Percentiles rank a stretch among this genome's conserved stretches.
Conservation (phyloP, 1,284 basidiomycete species). For the Puccinia triticina region DNA sequence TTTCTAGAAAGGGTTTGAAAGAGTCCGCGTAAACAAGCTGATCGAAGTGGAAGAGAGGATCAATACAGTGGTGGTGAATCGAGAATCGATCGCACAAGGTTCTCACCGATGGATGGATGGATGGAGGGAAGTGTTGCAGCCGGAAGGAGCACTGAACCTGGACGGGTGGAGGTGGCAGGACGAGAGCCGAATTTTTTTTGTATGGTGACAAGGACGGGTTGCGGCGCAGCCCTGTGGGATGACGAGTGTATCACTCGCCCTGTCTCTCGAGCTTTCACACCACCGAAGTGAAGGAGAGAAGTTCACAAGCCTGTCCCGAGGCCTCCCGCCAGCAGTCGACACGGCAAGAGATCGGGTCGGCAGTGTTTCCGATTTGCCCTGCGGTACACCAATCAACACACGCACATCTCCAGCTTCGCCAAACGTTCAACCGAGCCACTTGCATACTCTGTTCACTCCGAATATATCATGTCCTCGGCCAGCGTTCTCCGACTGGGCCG, state of each 20-base stretch:
- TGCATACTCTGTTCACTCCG: neutral
- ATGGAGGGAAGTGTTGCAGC: neutral
- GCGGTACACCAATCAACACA: neutral
- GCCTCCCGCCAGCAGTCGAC: neutral
- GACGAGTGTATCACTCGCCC: neutral
- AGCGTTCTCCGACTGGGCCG: constrained; percentile 4
- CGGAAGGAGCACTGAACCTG: neutral
- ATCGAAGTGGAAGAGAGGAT: neutral
- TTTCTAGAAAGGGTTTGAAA: neutral
- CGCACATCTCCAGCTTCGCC: neutral
- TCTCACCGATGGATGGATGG: too few species aligned
- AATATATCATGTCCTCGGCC: neutral
- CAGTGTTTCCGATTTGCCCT: neutral
- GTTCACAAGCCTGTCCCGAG: too few species aligned
- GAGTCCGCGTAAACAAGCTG: neutral
- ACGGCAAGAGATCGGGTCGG: neutral
- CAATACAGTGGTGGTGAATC: neutral
- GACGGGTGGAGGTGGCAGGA: neutral
- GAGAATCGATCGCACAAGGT: neutral
- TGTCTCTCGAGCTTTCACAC: neutral
- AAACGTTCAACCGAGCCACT: neutral
- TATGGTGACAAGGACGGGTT: neutral
- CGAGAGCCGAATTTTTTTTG: neutral
- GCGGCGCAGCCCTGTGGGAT: constrained; percentile 19
- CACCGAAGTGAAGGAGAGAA: too few species aligned